Base-by-base conservation (phyloP, 768 basidiomycete genomes). In the Pleurotus ostreatus region DNA sequence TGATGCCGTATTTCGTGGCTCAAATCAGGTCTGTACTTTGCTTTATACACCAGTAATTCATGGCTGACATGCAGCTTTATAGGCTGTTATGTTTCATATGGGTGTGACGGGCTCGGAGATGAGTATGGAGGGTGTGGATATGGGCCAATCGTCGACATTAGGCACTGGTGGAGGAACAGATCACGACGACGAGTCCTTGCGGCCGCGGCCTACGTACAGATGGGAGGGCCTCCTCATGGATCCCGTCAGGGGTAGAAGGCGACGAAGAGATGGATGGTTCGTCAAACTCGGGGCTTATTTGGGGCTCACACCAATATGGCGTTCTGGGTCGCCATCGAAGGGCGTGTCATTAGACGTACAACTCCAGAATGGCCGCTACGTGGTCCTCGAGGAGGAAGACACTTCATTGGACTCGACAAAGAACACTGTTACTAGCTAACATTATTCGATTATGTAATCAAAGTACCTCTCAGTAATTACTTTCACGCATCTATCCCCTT, bases 151-250 rank as follows among this genome's bases (percentile, higher is more conserved):
- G 39, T 67, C 79, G 1, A 85, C 86, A 2, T 66, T 85, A 18
- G 87, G 83, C 3, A 87, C 85, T 1, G 85, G 85, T 1, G 81
- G 75, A n/a, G 86, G 85, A 4, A 90, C 89, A 0, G 85, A 89
- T 62, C 80, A 88, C 59, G 83, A 90, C 62, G 81, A 83, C 58
- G 69, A 74, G 1, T 73, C 72, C 43, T 85, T 90, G 51, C 79
- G 80, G 8, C 70, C 81, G 0, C 79, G 89, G 8, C 83, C 84
- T 1, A 70, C 73, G 13, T 90, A 85, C 66, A 77, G 81, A 34
- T 89, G 87, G 86, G 88, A 89, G 70, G 84, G 80, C 11, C 77
- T 88, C 15, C 70, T 87, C 25, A 76, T 71, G 13, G 86, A 87
- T 65, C 77, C 80, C 13, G 69, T 65, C 38, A 67, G 66, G 53